Evolutionary conservation across 768 basidiomycete species (phyloP), one percentile per base, ranked within the genome.

Genomic region (Panaeolus papilionaceus): DNA sequence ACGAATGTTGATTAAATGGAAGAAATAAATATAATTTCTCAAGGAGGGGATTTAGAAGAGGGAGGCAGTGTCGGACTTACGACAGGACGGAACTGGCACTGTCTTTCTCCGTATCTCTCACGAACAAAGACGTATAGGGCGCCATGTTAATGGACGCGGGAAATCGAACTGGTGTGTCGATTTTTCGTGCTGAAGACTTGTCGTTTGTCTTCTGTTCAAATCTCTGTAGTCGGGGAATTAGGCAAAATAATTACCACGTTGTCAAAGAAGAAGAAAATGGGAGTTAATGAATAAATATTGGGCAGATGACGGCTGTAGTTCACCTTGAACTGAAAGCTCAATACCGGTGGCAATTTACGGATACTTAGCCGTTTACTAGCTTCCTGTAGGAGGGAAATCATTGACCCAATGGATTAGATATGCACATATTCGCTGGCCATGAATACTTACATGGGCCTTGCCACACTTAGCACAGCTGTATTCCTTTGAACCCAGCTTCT

Each of bases 271-370:
- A 38, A 63, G 26, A 18, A 26, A 49, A 51, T 14, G 16, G 45
- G n/a, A 18, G 12, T 42, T 67, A 23, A 39, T 62, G 45, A 28
- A 67, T 28, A 63, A 54, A 37, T 23, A 54, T 64, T 20, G 63
- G 14, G 33, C 39, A 38, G 33, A 42, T 26, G 44, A 39, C 28
- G 38, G 44, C 61, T 28, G 33, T 39, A 23, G 38, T 6, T 71
- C 63, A 93, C 96, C 86, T 99, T 99, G 83, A 99, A 91, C 75
- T 98, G 97, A 72, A 99, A 94, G 71, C 92, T 94, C 61, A 99
- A 81, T 0, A 97, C 95, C 0, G 93, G 91, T 0, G 97, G 96
- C 8, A 99, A 82, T 71, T 90, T 92, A 62, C 86, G 88, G 71
- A 98, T 90, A 71, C 92, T 93, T 62, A 98, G 81, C 7, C 93